Evolutionary conservation across 78 protist genomes (phyloP).

Genomic region (Dictyostelium brefeldianum): DNA sequence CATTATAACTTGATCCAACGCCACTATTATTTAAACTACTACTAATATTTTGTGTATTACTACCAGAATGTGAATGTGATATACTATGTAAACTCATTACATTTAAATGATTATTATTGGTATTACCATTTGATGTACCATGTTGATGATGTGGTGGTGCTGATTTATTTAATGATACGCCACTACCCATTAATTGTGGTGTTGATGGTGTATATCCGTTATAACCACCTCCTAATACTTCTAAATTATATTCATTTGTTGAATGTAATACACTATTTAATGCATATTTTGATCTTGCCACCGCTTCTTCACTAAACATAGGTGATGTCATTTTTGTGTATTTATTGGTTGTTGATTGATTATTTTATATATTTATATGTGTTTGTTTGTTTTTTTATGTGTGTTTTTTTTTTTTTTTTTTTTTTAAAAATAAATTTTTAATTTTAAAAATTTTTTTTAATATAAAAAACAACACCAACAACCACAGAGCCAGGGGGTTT

Average conservation of each 20-base stretch:
- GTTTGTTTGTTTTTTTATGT: background rate
- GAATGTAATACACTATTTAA: background rate
- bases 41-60: background rate
- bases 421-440: background rate
- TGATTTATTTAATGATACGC: background rate
- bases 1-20: background rate
- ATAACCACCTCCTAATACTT: background rate
- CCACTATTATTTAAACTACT: background rate
- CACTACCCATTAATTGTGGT: background rate
- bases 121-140: background rate
- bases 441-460: background rate
- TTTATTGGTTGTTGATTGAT: too few relatives aligned
- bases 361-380: background rate
- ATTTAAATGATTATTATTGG: too few relatives aligned
- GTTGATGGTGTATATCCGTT: slow-evolving; percentile 2
- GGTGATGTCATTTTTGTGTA: slow-evolving; percentile 14
- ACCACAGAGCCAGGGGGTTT: too few relatives aligned
- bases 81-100: too few relatives aligned
- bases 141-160: background rate
- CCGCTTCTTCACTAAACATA: background rate
- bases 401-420: background rate
- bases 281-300: slow-evolving; percentile 21
- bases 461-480: too few relatives aligned
- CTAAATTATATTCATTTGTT: background rate
- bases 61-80: too few relatives aligned